Evolutionary conservation across 768 basidiomycete species (phyloP).

Genomic region (Naganishia kalamii): DNA sequence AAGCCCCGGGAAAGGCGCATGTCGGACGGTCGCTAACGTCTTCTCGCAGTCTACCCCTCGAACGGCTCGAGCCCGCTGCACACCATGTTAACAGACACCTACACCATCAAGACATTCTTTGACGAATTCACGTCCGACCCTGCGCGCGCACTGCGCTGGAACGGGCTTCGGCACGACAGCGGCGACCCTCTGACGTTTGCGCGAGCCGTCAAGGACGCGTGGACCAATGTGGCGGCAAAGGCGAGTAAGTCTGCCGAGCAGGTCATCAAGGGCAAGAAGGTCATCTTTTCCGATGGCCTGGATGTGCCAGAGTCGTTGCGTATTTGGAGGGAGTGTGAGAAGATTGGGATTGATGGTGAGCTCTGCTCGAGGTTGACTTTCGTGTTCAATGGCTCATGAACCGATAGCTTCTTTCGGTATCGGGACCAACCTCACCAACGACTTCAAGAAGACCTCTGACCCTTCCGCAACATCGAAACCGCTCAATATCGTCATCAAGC

Average conservation of each 20-base stretch:
- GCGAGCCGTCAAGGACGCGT: constrained; percentile 64
- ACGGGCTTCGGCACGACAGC: constrained; percentile 82
- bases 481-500: constrained; percentile 91
- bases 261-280: constrained; percentile 54
- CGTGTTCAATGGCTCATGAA: neutral
- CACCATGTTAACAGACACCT: constrained; percentile 89
- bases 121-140: constrained; percentile 52
- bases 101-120: constrained; percentile 80
- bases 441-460: constrained; percentile 56
- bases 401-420: constrained; percentile 77
- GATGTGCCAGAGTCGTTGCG: constrained; percentile 63
- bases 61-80: constrained; percentile 46
- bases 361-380: neutral
- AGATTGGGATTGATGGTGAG: constrained; percentile 59
- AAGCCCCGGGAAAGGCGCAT: constrained; percentile 31
- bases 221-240: constrained; percentile 64
- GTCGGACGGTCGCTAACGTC: neutral
- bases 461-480: constrained; percentile 32
- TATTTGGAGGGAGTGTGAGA: constrained; percentile 65
- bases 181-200: constrained; percentile 83
- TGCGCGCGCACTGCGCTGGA: constrained; percentile 65
- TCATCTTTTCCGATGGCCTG: constrained; percentile 80
- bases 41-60: constrained; percentile 45
- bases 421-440: constrained; percentile 86
- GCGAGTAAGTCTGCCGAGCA: constrained; percentile 15